These are phyloP conservation scores for Jaenimonas drosophilae DNA, from an alignment of 208 protist species.

Conservation along the genomic window DNA sequence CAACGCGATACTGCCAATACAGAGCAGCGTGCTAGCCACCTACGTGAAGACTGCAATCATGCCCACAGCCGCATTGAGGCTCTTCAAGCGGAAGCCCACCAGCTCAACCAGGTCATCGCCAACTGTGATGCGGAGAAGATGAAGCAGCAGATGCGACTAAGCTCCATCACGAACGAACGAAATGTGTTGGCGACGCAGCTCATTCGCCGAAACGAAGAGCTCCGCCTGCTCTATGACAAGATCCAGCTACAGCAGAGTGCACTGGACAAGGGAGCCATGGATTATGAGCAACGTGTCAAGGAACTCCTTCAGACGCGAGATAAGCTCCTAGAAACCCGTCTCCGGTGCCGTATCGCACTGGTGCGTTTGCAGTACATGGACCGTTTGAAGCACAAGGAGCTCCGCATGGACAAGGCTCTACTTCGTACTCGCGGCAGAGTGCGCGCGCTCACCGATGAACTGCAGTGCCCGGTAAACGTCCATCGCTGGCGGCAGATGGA, in stretches of 20 bases:
- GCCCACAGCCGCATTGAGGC: constrained; percentile 30
- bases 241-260: constrained; percentile 93
- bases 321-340: constrained; percentile 87
- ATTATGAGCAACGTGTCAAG: constrained; percentile 88
- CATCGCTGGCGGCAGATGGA: constrained; percentile 97
- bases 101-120: constrained; percentile 92
- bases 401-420: constrained; percentile 86
- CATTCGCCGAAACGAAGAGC: constrained; percentile 96
- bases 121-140: constrained; percentile 89
- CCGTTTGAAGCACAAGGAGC: constrained; percentile 80
- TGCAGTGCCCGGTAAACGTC: constrained; percentile 96
- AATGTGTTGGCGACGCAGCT: constrained; percentile 95
- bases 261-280: constrained; percentile 90
- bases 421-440: constrained; percentile 84
- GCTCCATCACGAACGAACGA: constrained; percentile 92
- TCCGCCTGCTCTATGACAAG: constrained; percentile 96
- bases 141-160: constrained; percentile 89
- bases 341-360: constrained; percentile 81
- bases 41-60: constrained; percentile 55
- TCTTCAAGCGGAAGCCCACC: constrained; percentile 79
- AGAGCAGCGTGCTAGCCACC: constrained; percentile 57
- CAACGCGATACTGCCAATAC: constrained; percentile 75
- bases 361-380: constrained; percentile 78
- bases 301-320: constrained; percentile 86
- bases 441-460: constrained; percentile 93